Base-by-base conservation (phyloP, 129 eudicot genomes). In the Gnaphalium uliginosum region DNA sequence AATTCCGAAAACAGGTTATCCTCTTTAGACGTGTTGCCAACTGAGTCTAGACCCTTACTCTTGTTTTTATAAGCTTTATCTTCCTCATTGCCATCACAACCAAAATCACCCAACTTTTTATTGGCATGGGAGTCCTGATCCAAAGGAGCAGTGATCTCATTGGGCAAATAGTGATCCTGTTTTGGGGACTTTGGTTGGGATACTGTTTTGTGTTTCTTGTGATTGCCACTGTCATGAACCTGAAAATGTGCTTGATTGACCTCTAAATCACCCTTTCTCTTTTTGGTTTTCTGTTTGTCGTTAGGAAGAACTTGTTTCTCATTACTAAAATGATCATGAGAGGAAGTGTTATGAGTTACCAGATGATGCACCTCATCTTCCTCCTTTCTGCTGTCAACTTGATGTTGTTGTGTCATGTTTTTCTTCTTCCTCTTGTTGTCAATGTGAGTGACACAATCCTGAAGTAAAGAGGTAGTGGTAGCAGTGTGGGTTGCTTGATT, bases 1-100 rank as follows among this genome's bases (percentile, higher is more conserved):
- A 76, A 84, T 66, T 68, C 78, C 0, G 83, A 61, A 69, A 84
- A 51, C 9, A 66, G 56, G 54, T 77, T 61, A 62, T 77, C 77
- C 26, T 75, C 9, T 54, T 61, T 66, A 19, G 71, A 35, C 51
- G 19, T 66, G 32, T 2, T 46, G 41, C 41, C 27, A 57, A 57
- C 62, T 24, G 4, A 3, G 10, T 57, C 46, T 37, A 37, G 46
- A 37, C 46, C 46, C 11, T 37, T 37, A 37, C 14, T 59, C 10
- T 26, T 59, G 2, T 59, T 59, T 18, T 7, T 24, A 3, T 14
- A 13, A 43, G 13, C 51, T 43, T 13, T 37, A 37, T 9, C 2
- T 1, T 37, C 46, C 46, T 37, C 46, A 37, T 37, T 37, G 46
- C 46, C 46, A 8, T 37, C 3, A 43, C 51, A 43, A 13, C 5